A percentile compares a stretch with the other conserved stretches of the same genome.
Conservation (phyloP, 768 basidiomycete genomes). For the Collybiopsis confluens region DNA sequence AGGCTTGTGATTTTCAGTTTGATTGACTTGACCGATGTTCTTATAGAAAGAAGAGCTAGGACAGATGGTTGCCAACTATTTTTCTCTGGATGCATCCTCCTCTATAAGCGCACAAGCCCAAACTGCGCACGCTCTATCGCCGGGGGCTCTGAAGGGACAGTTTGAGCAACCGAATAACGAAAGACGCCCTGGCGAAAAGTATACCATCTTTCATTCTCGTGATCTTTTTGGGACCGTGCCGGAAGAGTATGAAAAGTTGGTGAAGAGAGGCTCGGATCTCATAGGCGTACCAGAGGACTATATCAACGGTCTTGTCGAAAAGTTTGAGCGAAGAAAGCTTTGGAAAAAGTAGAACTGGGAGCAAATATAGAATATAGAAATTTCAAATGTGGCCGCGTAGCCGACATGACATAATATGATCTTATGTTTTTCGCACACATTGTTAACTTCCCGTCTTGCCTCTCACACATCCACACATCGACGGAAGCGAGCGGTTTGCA, state of each 20-base stretch:
- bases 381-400: too few species aligned
- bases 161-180: not conserved
- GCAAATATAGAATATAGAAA: too few species aligned
- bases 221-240: constrained; percentile 62
- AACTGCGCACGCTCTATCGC: too few species aligned
- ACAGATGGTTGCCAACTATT: constrained; percentile 33
- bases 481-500: not conserved
- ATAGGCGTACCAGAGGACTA: constrained; percentile 51
- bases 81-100: constrained; percentile 23
- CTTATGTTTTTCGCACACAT: not conserved
- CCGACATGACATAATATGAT: not conserved
- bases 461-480: not conserved
- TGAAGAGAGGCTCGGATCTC: constrained; percentile 50
- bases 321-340: constrained; percentile 53
- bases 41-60: constrained; percentile 18
- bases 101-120: not conserved
- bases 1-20: constrained; percentile 12
- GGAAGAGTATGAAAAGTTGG: constrained; percentile 43
- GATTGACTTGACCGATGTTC: constrained; percentile 1
- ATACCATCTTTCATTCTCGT: constrained; percentile 61
- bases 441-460: not conserved
- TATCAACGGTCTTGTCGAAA: constrained; percentile 53
- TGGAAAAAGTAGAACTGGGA: not conserved
- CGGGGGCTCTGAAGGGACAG: too few species aligned
- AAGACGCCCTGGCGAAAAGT: constrained; percentile 51